phyloP scores from a whole-genome alignment of 495 filamentous ascomycete species.

The Darksidea phi region DNA sequence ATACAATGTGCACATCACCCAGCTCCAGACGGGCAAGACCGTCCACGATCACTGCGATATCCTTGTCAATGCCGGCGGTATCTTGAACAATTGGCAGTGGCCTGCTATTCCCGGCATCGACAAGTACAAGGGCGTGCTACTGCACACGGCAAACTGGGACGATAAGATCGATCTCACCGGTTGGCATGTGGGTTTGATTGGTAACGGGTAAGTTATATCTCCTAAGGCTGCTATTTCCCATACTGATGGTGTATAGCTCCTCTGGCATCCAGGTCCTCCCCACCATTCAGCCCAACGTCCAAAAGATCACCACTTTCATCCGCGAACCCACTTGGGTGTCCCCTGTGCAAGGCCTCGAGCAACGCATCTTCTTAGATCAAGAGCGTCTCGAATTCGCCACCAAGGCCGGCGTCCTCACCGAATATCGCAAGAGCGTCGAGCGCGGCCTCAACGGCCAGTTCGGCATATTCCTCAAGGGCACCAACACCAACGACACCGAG shows the following conservation, averaged over 20 bases:
- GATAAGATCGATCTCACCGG: conserved; percentile 34
- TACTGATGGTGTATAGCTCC: conserved; percentile 34
- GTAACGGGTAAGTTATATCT: conserved; percentile 32
- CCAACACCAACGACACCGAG: conserved; percentile 42
- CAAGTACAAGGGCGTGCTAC: conserved; percentile 38
- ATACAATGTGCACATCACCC: conserved; percentile 41
- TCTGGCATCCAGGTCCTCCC: conserved; percentile 41
- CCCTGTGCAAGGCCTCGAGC: conserved; percentile 43
- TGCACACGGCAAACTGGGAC: conserved; percentile 42
- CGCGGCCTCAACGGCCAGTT: conserved; percentile 49
- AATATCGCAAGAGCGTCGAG: conserved; percentile 34
- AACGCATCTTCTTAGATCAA: conserved; percentile 42
- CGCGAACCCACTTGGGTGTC: conserved; percentile 43
- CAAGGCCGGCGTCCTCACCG: conserved; percentile 30
- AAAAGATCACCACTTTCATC: conserved; percentile 39
- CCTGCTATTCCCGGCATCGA: conserved; percentile 40
- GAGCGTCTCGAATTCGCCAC: conserved; percentile 41
- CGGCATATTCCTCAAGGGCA: conserved; percentile 47
- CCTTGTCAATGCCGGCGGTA: conserved; percentile 40
- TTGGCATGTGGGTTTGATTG: conserved; percentile 37
- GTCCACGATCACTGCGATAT: conserved; percentile 40
- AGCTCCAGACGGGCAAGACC: conserved; percentile 26
- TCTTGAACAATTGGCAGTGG: conserved; percentile 44
- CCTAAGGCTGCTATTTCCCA: conserved; percentile 2
- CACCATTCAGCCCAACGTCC: conserved; percentile 30